phyloP scores from a whole-genome alignment of 164 flowering plant genomes.

The Kingdonia uniflora region DNA sequence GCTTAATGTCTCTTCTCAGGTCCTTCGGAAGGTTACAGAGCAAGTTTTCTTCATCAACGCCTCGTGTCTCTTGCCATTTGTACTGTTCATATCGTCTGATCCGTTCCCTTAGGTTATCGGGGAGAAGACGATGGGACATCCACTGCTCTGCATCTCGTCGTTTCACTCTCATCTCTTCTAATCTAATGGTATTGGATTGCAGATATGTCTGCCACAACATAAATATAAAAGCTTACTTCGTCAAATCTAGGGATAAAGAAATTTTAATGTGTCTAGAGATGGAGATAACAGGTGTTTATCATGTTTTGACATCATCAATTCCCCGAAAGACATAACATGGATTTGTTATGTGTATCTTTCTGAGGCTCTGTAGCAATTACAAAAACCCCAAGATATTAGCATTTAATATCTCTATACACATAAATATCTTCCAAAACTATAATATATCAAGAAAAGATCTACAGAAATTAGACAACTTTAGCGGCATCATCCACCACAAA shows the following conservation, averaged over 20 bases:
- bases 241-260: neutral
- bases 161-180: constrained; percentile 58
- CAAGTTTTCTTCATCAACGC: constrained; percentile 48
- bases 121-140: constrained; percentile 61
- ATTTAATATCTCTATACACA: no score
- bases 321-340: no score
- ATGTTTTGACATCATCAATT: neutral
- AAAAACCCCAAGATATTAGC: no score
- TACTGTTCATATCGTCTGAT: constrained; percentile 50
- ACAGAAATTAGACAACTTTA: no score
- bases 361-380: no score
- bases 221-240: neutral
- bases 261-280: no score
- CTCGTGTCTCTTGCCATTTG: constrained; percentile 58
- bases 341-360: no score
- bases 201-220: constrained; percentile 36
- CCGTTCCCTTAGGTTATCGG: constrained; percentile 37
- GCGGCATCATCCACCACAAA: no score
- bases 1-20: constrained; percentile 51
- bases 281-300: neutral
- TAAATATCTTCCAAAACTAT: no score
- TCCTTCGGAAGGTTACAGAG: constrained; percentile 48
- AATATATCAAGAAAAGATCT: no score
- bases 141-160: constrained; percentile 55
- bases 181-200: constrained; percentile 41